Conservation (phyloP, 169 alveolate species). For the Plasmodium gonderi region DNA sequence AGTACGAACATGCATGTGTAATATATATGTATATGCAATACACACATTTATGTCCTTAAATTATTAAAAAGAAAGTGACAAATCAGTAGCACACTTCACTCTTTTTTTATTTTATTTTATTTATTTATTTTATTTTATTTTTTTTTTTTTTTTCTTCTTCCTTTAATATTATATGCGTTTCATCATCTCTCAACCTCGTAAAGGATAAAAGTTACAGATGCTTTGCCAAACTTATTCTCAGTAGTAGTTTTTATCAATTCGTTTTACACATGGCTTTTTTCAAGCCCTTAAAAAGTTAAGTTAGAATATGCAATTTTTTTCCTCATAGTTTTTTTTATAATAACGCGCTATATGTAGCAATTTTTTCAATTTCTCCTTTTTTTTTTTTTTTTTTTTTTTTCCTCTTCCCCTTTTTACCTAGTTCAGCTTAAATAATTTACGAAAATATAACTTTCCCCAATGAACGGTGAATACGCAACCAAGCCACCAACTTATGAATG, state of each 20-base stretch:
- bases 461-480: slow-evolving; percentile 42
- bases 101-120: background rate
- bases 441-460: background rate
- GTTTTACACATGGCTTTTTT: background rate
- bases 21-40: background rate
- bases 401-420: background rate
- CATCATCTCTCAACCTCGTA: background rate
- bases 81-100: background rate
- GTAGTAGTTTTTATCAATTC: background rate
- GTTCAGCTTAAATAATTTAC: background rate
- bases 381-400: background rate
- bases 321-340: background rate
- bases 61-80: background rate
- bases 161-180: background rate
- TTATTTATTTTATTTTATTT: background rate
- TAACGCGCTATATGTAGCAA: background rate
- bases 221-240: background rate
- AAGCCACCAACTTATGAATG: slow-evolving; percentile 39
- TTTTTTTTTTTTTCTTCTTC: background rate
- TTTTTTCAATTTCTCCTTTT: background rate
- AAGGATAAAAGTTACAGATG: background rate
- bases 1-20: background rate
- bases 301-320: background rate
- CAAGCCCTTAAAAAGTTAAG: background rate
- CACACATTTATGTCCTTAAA: slow-evolving; percentile 5